Base-by-base conservation (phyloP, 495 filamentous ascomycete species). In the Penicillium diatomitis region DNA sequence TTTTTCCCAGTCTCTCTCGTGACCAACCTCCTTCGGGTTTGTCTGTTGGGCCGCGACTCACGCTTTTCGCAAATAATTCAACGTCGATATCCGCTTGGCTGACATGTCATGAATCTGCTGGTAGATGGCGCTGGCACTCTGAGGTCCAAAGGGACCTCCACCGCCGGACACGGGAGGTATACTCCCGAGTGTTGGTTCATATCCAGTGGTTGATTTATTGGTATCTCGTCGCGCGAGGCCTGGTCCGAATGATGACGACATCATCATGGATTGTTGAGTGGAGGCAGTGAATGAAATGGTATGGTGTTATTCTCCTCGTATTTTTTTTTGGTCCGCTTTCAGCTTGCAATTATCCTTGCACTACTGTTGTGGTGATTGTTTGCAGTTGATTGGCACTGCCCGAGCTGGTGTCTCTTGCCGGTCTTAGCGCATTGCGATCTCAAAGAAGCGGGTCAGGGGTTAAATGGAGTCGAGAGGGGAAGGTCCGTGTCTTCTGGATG, bases 11-110 rank as follows among this genome's bases (percentile, higher is more conserved):
- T 20, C 20, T 20, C 0, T 20, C 20, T 20, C 20, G 2, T 20
- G 20, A 20, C 20, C 20, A 20, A 20, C 20, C 20, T 20, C 20
- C 20, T 20, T 20, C 20, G 20, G 20, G 20, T 20, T 20, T 20
- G 20, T 20, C 20, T 20, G 20, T 20, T 20, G 20, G 20, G 20
- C 20, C 20, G 38, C 6, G 41, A 78, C 86, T 66, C 68, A 95
- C 86, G 87, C 84, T 69, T 94, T 96, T 44, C 89, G 79, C 42
- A 99, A 67, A 56, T 97, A 99, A 58, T 94, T 88, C 30, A 99
- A 62, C 0, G 94, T 99, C n/a, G 90, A 88, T 70, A 97, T 95
- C 54, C 92, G 77, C 73, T 96, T 99, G 20, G 86, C 83, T 6
- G 87, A 84, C 62, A 85, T 81, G 32, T 96, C 90, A 40, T 92